Evolutionary conservation across 257 asterid species (phyloP), one percentile per base, ranked within the genome.

Genomic region (Solanum pimpinellifolium): DNA sequence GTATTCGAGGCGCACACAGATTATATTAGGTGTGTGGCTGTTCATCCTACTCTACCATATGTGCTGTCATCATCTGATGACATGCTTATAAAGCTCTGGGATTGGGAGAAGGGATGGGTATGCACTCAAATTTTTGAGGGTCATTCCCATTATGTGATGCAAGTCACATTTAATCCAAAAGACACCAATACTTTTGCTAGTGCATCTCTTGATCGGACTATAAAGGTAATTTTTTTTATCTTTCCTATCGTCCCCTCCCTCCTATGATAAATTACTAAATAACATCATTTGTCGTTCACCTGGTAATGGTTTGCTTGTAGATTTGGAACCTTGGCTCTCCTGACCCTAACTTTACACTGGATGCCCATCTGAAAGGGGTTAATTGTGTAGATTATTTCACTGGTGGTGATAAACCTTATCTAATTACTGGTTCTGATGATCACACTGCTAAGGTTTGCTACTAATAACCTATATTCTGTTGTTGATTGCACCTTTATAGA

Each of bases 41-140:
- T 95, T 87, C 99, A 97, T 93, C 99, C 99, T 88, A 97, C 95
- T 49, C 98, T 97, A 65, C 98, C 99, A 9, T 96, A 94, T 73
- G 98, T 97, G 87, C 86, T 97, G 92, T 97, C 99, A 91, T 96
- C 99, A 80, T 97, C 99, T 25, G 99, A 97, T 89, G 99, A 96
- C 94, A 97, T 96, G 99, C 98, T 97, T 88, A 97, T 97, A 91
- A 97, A 97, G 93, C 98, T 97, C 42, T 97, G 99, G 99, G 99
- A 97, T 92, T 97, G 99, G 99, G 99, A 97, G 88, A 97, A 96
- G 92, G 99, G 99, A 31, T 96, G 99, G 99, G 87, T 88, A 39
- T 96, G 99, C 92, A 96, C 99, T 89, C 99, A 97, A 89, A 96
- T 97, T 86, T 97, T 96, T 88, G 99, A 97, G 92, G 99, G 99